Base-by-base conservation (phyloP, 75 land plant species). In the Adiantum capillusveneris region DNA sequence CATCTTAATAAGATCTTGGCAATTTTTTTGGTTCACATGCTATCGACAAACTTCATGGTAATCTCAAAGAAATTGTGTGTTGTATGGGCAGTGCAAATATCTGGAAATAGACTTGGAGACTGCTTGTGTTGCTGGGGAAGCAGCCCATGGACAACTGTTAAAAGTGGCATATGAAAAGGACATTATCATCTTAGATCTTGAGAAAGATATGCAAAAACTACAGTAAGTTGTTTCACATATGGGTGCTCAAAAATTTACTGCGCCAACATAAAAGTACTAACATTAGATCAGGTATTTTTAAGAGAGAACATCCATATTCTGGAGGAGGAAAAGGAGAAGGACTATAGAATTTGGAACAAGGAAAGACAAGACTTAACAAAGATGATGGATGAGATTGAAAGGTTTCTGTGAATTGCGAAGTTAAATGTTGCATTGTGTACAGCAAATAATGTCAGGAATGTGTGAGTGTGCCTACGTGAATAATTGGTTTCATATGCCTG, bases 31-130 rank as follows among this genome's bases (percentile, higher is more conserved):
- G n/a, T n/a, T n/a, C n/a, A n/a, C n/a, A n/a, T n/a, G n/a, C n/a
- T n/a, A n/a, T n/a, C n/a, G n/a, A n/a, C n/a, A n/a, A n/a, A n/a
- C n/a, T n/a, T n/a, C n/a, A n/a, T n/a, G n/a, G n/a, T n/a, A n/a
- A n/a, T n/a, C n/a, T n/a, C n/a, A n/a, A n/a, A n/a, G n/a, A n/a
- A n/a, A n/a, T n/a, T n/a, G n/a, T n/a, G n/a, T n/a, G n/a, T n/a
- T n/a, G n/a, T n/a, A 19, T 55, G 9, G 31, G 31, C 57, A 66
- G 69, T 66, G 69, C 53, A 66, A 66, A 31, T 42, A 58, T 48
- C 13, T 66, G 53, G 69, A 66, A 24, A 37, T 66, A 25, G 69
- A 66, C 16, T 36, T 66, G 21, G 62, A 66, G 27, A 66, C 48
- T 48, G 60, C 69, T 19, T 20, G 43, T 22, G 42, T 25, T 19